Base-by-base conservation (phyloP, 2,329 filamentous ascomycete species). In the Leptographium galeiforme region DNA sequence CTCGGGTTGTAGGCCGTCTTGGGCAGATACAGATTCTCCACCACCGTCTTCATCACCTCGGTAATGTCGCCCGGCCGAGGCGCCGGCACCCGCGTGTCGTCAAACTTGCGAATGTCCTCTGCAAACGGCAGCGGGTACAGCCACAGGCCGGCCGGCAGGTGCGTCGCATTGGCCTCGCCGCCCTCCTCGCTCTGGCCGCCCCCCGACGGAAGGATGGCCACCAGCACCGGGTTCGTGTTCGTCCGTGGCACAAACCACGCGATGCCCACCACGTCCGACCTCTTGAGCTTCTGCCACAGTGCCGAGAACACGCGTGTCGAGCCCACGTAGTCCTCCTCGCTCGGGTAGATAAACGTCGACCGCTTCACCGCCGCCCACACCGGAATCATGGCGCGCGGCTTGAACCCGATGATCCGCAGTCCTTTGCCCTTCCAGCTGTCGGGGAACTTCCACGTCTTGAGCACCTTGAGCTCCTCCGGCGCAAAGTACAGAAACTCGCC, bases 371-470 rank as follows among this genome's bases (percentile, higher is more conserved):
- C 89, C 1, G 89, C 87, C 89, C 91, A 96, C 18, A 85, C 74
- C 0, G 87, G 86, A 2, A 96, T 72, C 61, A 79, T 72, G 1
- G 78, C 79, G 33, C 87, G 73, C 8, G 88, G 81, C 65, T 97
- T 98, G 76, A 98, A 98, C 7, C 93, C 93, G 54, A 98, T 85
- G 59, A 98, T 85, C 6, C 89, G 84, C 54, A 98, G 85, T 13
- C 87, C 74, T 0, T 89, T 87, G 1, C 85, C 76, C 3, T 90
- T 91, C 61, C 95, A 95, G 32, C 47, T 55, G 3, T 53, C 50
- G 4, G 56, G 55, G 30, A 60, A 57, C 13, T 53, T n/a, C 59
- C 59, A 60, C 59, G 87, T 73, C 57, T 84, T 83, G 55, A 98
- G 75, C 19, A 77, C 71, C 55, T 84, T 84, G 56, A 91, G 81